Base-by-base conservation (phyloP, 306 rosid species). In the Chamaecrista fasciculata region DNA sequence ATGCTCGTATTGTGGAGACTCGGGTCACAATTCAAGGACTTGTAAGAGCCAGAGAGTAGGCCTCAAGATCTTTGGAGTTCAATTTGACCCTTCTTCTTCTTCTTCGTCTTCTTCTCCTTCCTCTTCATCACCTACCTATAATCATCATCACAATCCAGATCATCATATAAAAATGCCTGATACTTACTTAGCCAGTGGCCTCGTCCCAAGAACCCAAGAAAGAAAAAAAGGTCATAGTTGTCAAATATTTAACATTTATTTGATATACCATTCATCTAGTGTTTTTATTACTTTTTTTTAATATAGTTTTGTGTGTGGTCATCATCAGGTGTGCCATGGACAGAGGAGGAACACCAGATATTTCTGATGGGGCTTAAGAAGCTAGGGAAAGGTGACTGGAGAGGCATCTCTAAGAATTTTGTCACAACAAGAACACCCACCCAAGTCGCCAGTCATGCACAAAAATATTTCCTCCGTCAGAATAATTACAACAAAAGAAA, bases 381-480 rank as follows among this genome's bases (percentile, higher is more conserved):
- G 81, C 83, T 86, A 10, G 98, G 98, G 21, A 87, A 84, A 76
- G 96, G 98, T 11, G 89, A 92, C 64, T 92, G 98, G 98, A 92
- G 96, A 80, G 96, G 82, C 33, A 89, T 92, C 75, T 86, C 98
- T 6, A 81, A 67, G 70, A 71, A 76, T 23, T 92, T 72, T 61
- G 98, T 93, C n/a, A 93, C 80, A 11, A 78, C 96, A 24, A 93
- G 88, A 86, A 87, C 96, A 8, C 91, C 98, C 33, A 82, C 93
- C 2, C 98, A 92, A 78, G 98, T 92, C 2, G 98, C 96, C 0
- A 93, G 98, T 57, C 98, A 92, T 77, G 96, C 96, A 51, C 98
- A 89, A 47, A 92, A 92, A 59, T 83, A 82, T 63, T 89, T 89
- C 71, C 88, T 86, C n/a, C 70, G 90, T 51, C 86, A 65, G 2